Percentiles rank a stretch among this genome's conserved stretches.
phyloP scores from a whole-genome alignment of 495 filamentous ascomycete genomes.

The Tirmania nivea region DNA sequence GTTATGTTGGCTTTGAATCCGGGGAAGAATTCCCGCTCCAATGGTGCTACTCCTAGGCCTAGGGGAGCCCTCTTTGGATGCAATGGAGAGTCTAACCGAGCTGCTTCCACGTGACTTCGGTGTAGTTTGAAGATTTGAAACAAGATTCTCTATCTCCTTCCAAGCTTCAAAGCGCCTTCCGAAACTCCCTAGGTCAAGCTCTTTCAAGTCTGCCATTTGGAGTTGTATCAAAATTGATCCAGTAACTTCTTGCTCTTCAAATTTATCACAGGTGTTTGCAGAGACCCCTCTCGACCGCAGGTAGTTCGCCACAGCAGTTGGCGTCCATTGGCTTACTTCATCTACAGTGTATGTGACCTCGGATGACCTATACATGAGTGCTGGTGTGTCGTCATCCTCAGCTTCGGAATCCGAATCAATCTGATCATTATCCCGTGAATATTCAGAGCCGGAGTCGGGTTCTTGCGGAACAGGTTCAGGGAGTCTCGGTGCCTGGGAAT shows the following conservation, averaged over 20 bases:
- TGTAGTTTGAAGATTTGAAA: slow-evolving; percentile 41
- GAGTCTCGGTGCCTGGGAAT: slow-evolving; percentile 37
- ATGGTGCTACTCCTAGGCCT: slow-evolving; percentile 23
- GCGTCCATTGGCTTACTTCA: slow-evolving; percentile 53
- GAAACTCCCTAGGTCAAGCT: slow-evolving; percentile 69
- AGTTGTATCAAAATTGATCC: slow-evolving; percentile 59
- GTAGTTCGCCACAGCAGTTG: slow-evolving; percentile 61
- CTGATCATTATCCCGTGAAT: slow-evolving; percentile 14
- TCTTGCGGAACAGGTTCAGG: slow-evolving; percentile 18
- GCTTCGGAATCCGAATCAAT: slow-evolving; percentile 46
- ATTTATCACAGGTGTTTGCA: slow-evolving; percentile 69
- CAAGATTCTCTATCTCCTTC: slow-evolving; percentile 57
- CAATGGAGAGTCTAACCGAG: neutral
- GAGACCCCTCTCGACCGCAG: slow-evolving; percentile 65
- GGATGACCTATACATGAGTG: neutral
- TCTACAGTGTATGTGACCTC: slow-evolving; percentile 32
- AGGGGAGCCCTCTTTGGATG: slow-evolving; percentile 1
- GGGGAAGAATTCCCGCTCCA: slow-evolving; percentile 30
- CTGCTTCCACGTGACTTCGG: slow-evolving; percentile 3
- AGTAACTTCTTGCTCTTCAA: slow-evolving; percentile 85
- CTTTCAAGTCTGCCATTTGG: slow-evolving; percentile 92
- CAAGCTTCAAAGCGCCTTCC: slow-evolving; percentile 20
- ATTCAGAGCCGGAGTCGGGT: slow-evolving; percentile 19
- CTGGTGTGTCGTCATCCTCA: slow-evolving; percentile 32
- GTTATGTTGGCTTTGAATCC: slow-evolving; percentile 36